Base-by-base conservation (phyloP, 176 grass and related monocot species). In the Alloteropsis semialata region DNA sequence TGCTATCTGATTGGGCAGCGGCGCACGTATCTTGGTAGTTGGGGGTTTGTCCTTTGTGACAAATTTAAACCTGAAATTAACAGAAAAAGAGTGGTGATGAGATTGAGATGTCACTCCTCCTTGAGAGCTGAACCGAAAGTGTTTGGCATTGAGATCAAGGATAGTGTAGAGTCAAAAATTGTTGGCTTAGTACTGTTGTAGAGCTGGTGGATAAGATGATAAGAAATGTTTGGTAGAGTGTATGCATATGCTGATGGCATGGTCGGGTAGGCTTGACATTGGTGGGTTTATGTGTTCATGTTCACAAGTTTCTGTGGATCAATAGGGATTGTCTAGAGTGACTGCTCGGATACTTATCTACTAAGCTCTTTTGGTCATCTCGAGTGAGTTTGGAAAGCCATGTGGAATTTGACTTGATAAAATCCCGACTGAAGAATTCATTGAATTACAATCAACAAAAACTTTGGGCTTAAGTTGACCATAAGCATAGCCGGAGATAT, bases 1-100 rank as follows among this genome's bases (percentile, higher is more conserved):
- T 77, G 22, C 24, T 46, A 45, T 81, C 30, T 85, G 69, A 89
- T 75, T 89, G 77, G 70, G 43, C 55, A 54, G 15, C 21, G 12
- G 27, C 22, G 12, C 70, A 77, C 82, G 29, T 64, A 64, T 45
- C 41, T 42, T 65, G 8, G 33, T n/a, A n/a, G n/a, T n/a, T n/a
- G n/a, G n/a, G n/a, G n/a, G n/a, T n/a, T n/a, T n/a, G n/a, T n/a
- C n/a, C n/a, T n/a, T n/a, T n/a, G n/a, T n/a, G n/a, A n/a, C n/a
- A 72, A 41, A 30, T 29, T 80, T 12, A 21, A 30, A 79, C 60
- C 6, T 67, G 59, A 65, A 72, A 80, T 13, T 79, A 12, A 9
- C 17, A 8, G 24, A 5, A 53, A 78, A 76, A n/a, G 29, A 29
- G 41, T 61, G 4, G 3, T 77, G 17, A n/a, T 34, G 11, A 6